A percentile compares a stretch with the other conserved stretches of the same genome.
Conservation (phyloP, 2,329 filamentous ascomycete species). For the Diaporthe longicolla region DNA sequence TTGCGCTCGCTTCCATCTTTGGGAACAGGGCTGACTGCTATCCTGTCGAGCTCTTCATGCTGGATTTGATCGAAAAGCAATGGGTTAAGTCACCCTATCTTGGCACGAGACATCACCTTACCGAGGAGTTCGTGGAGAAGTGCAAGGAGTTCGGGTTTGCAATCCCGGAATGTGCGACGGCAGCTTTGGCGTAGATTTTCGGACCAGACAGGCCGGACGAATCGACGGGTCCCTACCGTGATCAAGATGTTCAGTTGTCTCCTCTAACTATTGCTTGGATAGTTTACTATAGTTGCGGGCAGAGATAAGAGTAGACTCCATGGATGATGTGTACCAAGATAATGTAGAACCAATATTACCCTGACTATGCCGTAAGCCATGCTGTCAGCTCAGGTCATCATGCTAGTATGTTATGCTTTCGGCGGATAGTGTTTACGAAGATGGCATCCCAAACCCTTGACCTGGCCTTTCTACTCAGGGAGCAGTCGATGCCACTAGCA, state of each 20-base stretch:
- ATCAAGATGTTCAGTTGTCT: background rate
- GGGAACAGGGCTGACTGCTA: background rate
- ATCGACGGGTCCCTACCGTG: background rate
- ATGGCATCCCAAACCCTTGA: no score
- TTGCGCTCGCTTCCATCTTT: slow-evolving; percentile 1
- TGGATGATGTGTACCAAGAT: background rate
- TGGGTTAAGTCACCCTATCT: background rate
- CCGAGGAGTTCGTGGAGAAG: background rate
- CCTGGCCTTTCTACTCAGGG: no score
- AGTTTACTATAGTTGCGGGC: background rate
- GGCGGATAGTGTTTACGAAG: no score
- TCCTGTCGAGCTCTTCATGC: background rate
- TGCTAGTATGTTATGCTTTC: no score
- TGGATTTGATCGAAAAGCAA: background rate
- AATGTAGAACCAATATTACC: background rate
- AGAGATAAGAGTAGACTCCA: background rate
- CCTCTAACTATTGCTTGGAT: background rate
- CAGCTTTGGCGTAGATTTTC: background rate
- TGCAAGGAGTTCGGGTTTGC: slow-evolving; percentile 2
- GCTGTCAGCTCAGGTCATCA: no score
- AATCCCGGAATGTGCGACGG: background rate
- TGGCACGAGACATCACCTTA: background rate
- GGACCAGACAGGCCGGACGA: no score
- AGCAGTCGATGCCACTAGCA: no score
- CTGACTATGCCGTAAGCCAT: background rate